Conservation (phyloP, 2,329 filamentous ascomycete species). For the Fusarium ramigenum region DNA sequence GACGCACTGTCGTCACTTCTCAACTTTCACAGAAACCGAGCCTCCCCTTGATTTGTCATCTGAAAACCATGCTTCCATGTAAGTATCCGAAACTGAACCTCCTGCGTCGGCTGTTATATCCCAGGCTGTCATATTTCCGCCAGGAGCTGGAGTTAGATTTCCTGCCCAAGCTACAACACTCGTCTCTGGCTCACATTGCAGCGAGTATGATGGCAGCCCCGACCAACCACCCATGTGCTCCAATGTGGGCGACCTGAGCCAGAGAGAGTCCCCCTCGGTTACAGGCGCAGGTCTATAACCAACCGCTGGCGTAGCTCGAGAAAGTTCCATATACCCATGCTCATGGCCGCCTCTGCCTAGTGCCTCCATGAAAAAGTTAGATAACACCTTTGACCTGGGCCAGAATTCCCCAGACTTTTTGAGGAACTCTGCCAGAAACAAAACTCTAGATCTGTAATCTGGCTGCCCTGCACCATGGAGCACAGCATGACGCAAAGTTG, state of each 20-base stretch:
- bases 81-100: neutral
- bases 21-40: neutral
- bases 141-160: neutral
- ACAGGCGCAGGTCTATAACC: neutral
- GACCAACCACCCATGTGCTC: neutral
- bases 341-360: neutral
- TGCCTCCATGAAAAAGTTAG: neutral
- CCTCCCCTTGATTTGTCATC: neutral
- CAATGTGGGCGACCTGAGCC: neutral
- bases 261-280: neutral
- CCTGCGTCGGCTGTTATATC: neutral
- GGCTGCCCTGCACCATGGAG: neutral
- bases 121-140: neutral
- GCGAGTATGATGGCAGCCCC: neutral
- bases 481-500: slow-evolving; percentile 21
- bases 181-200: neutral
- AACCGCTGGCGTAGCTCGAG: neutral
- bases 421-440: slow-evolving; percentile 21
- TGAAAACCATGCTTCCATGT: neutral
- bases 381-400: slow-evolving; percentile 22
- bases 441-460: slow-evolving; percentile 12
- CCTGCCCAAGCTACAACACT: neutral
- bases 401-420: slow-evolving; percentile 34
- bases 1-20: neutral
- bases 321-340: neutral